Evolutionary conservation across 352 stramenopile species (phyloP).

Genomic region (Pythium aristosporum): DNA sequence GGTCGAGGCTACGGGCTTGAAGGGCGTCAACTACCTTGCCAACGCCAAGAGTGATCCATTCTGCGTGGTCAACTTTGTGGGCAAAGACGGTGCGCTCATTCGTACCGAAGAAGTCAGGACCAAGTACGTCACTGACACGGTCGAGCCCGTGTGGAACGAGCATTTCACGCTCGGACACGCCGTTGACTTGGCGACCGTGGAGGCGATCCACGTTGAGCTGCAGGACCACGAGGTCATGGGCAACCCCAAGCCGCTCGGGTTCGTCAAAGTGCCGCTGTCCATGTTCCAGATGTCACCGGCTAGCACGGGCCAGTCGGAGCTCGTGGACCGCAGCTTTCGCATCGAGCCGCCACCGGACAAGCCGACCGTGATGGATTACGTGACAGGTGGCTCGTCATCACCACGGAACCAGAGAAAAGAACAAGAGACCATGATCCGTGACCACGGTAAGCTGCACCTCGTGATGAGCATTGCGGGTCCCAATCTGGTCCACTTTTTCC

Average conservation of each 20-base stretch:
- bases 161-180: constrained; percentile 46
- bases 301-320: constrained; percentile 52
- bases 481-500: constrained; percentile 71
- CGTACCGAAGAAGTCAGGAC: constrained; percentile 60
- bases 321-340: constrained; percentile 67
- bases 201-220: constrained; percentile 62
- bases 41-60: constrained; percentile 75
- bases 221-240: constrained; percentile 59
- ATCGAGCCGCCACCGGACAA: constrained; percentile 43
- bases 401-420: constrained; percentile 31
- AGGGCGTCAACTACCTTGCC: constrained; percentile 38
- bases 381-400: constrained; percentile 25
- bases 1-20: constrained; percentile 49
- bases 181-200: constrained; percentile 51
- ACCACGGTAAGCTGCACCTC: constrained; percentile 62
- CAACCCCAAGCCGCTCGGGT: constrained; percentile 52
- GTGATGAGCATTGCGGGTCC: constrained; percentile 62
- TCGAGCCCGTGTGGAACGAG: constrained; percentile 59
- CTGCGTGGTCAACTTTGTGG: constrained; percentile 59
- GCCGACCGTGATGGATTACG: constrained; percentile 11
- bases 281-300: constrained; percentile 66
- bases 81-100: constrained; percentile 55
- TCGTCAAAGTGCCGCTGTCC: constrained; percentile 54
- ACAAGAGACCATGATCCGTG: constrained; percentile 41
- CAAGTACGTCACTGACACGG: constrained; percentile 42